Base-by-base conservation (phyloP, 129 eudicot genomes). In the Kitagawia praeruptora region DNA sequence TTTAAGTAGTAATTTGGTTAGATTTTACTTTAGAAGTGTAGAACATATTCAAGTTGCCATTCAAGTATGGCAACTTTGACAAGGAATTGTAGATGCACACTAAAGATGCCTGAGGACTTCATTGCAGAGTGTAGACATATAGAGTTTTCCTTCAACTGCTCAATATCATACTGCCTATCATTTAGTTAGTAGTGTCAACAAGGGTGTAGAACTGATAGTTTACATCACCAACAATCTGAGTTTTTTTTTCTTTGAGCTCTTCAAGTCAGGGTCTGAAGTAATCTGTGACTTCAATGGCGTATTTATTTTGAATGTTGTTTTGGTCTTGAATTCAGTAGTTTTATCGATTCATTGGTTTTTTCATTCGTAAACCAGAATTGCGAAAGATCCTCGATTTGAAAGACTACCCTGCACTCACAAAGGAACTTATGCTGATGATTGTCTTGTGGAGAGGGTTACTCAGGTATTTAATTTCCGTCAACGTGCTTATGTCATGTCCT, bases 351-450 rank as follows among this genome's bases (percentile, higher is more conserved):
- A 6, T 16, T 27, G 40, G 15, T 3, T 6, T 46, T 75, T 75
- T 46, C 6, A 14, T 45, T 75, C 21, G 2, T n/a, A n/a, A 46
- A 81, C 80, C 85, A 96, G 99, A 85, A 92, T 92, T 78, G 99
- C 99, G 0, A 92, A 96, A 88, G 99, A 96, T 85, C 98, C 97
- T 83, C 90, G 99, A 74, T 96, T 96, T 84, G 99, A 90, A 84
- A 92, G 99, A 82, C 93, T 96, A 75, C 98, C 99, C 2, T 96
- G 99, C 78, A 89, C 91, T 53, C 99, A 96, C 78, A 96, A 92
- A 85, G 98, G 98, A 76, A 96, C 98, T 16, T 96, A 96, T 77
- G 99, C 99, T 80, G 99, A 96, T 90, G 98, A 96, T 82, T 96
- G 99, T 82, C 80, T 96, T 77, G 99, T 92, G 81, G 97, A 89